Percentiles rank a stretch among this genome's conserved stretches.
Conservation (phyloP, 768 basidiomycete genomes). For the Collybia mongolica region DNA sequence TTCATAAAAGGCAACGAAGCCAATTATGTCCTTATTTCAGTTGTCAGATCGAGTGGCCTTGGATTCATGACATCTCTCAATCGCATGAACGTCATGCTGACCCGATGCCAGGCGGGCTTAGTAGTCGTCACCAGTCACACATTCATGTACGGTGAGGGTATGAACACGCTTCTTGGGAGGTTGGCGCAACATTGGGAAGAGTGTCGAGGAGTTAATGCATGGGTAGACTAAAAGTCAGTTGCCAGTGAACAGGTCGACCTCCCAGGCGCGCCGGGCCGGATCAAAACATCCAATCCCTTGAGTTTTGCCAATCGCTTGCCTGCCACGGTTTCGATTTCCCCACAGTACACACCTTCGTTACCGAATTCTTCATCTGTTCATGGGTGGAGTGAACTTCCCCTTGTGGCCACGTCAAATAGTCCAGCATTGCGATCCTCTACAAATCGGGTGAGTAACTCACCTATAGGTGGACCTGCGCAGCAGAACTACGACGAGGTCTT, state of each 20-base stretch:
- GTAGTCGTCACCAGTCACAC: slow-evolving; percentile 42
- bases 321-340: no score
- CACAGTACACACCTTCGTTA: no score
- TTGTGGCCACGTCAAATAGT: no score
- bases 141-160: slow-evolving; percentile 35
- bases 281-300: background rate
- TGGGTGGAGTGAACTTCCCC: no score
- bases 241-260: slow-evolving; percentile 24
- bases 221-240: slow-evolving; percentile 32
- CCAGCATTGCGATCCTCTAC: no score
- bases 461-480: no score
- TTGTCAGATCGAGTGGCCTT: slow-evolving; percentile 40
- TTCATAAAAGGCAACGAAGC: slow-evolving; percentile 45
- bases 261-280: slow-evolving; percentile 24
- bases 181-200: slow-evolving; percentile 27
- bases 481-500: no score
- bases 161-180: slow-evolving; percentile 40
- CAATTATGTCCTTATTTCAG: slow-evolving; percentile 47
- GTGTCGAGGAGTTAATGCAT: slow-evolving; percentile 13
- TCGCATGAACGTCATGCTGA: slow-evolving; percentile 54
- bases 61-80: slow-evolving; percentile 46
- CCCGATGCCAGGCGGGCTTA: slow-evolving; percentile 46
- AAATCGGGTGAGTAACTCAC: no score
- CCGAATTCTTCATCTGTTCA: no score
- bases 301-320: no score